Evolutionary conservation across 352 stramenopile genomes (phyloP).

Genomic region (Phytopythium delawarense): DNA sequence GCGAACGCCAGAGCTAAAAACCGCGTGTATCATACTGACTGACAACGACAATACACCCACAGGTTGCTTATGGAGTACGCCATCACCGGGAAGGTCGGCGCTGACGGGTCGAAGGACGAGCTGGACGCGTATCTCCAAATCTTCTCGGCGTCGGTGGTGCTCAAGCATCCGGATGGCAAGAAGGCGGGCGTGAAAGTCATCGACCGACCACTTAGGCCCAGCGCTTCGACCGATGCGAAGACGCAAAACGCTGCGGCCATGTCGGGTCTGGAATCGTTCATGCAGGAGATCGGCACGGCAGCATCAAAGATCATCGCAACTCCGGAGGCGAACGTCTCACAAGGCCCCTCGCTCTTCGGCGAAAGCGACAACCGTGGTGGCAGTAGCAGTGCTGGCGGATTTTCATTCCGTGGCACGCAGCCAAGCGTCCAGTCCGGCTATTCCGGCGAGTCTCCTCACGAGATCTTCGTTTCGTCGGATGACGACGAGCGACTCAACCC

Average conservation of each 20-base stretch:
- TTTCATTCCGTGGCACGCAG: neutral
- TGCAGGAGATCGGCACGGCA: constrained; percentile 6
- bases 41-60: neutral
- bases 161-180: constrained; percentile 39
- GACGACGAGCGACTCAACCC: constrained; percentile 66
- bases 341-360: neutral
- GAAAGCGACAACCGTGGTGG: neutral
- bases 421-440: neutral
- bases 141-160: constrained; percentile 55
- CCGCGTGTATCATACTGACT: neutral
- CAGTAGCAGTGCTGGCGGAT: neutral
- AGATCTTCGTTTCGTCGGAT: neutral
- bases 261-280: neutral
- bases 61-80: constrained; percentile 67
- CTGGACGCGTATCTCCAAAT: constrained; percentile 63
- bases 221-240: neutral
- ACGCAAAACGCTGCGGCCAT: neutral
- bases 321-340: neutral
- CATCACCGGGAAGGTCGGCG: constrained; percentile 51
- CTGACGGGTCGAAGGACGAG: constrained; percentile 51
- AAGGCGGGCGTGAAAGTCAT: constrained; percentile 7
- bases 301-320: constrained; percentile 5
- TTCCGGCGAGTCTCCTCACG: neutral
- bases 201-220: neutral
- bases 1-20: neutral